A percentile compares a stretch with the other conserved stretches of the same genome.
These are phyloP conservation scores for Tricladium varicosporioides DNA, from an alignment of 2,329 filamentous ascomycete genomes.

Conservation along the genomic window DNA sequence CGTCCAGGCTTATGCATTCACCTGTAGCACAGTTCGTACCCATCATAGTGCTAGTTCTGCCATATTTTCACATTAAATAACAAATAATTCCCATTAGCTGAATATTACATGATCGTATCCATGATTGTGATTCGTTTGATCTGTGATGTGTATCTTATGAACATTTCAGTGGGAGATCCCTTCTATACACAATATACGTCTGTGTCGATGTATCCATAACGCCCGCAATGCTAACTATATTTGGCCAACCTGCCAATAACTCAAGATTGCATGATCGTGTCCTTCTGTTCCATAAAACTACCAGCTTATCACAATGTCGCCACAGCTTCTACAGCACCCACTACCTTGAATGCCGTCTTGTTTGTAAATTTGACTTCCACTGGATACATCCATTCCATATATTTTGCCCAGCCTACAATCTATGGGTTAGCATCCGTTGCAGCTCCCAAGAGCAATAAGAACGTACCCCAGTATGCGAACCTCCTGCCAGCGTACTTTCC, in stretches of 20 bases:
- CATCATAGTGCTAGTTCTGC: no score
- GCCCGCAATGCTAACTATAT: neutral
- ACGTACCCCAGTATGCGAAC: conserved; percentile 93
- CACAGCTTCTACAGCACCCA: conserved; percentile 61
- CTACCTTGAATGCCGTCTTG: conserved; percentile 61
- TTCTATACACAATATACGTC: no score
- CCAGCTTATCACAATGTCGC: conserved; percentile 25
- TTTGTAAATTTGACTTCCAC: conserved; percentile 69
- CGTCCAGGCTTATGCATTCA: no score
- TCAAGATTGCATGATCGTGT: neutral
- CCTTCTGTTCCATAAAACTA: neutral
- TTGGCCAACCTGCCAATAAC: neutral
- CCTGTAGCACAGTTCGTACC: no score
- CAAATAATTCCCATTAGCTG: no score
- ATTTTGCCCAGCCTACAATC: conserved; percentile 76
- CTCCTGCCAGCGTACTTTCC: conserved; percentile 95
- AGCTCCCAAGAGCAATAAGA: neutral
- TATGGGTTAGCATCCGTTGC: conserved; percentile 6
- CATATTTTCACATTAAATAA: no score
- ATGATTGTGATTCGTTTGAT: no score
- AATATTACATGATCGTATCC: no score
- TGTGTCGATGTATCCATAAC: neutral
- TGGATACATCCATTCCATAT: conserved; percentile 92
- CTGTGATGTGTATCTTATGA: no score
- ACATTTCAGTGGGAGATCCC: no score